These are phyloP conservation scores for Pestalotiopsis fici DNA, from an alignment of 2,329 filamentous ascomycete genomes.

Conservation along the genomic window DNA sequence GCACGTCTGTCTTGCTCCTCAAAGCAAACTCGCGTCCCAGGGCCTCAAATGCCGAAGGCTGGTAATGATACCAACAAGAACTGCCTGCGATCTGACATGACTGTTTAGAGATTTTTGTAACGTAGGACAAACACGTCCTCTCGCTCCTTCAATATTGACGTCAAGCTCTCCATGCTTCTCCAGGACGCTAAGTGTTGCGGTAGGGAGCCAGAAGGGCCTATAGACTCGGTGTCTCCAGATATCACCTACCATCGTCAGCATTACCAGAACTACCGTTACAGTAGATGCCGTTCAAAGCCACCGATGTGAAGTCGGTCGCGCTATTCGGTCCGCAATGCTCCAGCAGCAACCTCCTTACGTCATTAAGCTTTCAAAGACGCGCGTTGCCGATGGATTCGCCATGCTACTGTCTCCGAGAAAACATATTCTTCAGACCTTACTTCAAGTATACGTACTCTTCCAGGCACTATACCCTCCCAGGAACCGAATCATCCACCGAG, in stretches of 20 bases:
- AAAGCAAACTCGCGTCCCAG: neutral
- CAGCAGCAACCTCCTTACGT: neutral
- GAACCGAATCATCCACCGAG: neutral
- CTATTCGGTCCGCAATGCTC: neutral
- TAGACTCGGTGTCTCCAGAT: neutral
- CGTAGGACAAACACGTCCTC: neutral
- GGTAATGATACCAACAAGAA: neutral
- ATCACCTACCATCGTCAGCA: neutral
- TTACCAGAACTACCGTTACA: neutral
- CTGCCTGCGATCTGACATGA: neutral
- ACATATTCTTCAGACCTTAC: neutral
- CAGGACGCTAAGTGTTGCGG: neutral
- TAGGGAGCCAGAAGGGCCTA: neutral
- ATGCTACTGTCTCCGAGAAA: neutral
- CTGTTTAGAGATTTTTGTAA: neutral
- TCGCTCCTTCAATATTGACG: neutral
- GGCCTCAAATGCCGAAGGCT: slow-evolving; percentile 2
- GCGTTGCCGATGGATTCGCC: neutral
- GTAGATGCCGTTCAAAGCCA: neutral
- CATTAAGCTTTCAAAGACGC: neutral
- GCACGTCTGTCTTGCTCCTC: neutral
- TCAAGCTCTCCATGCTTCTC: neutral
- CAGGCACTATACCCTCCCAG: neutral
- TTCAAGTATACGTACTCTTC: neutral
- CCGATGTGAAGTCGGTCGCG: neutral